phyloP scores from a whole-genome alignment of 306 rosid species.

The Quercus wislizeni region DNA sequence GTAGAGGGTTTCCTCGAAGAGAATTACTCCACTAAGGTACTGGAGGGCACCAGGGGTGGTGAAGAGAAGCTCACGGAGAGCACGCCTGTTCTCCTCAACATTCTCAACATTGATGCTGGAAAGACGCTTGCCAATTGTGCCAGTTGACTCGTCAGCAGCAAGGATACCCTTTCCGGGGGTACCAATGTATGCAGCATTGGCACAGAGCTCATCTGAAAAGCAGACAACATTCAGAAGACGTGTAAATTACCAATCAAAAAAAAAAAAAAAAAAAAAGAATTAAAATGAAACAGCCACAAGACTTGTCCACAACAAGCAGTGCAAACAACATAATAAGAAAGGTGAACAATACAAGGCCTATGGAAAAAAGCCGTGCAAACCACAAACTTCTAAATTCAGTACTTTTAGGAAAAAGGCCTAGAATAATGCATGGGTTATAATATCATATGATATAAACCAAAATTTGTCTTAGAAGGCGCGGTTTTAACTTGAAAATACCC shows the following conservation, averaged over 20 bases:
- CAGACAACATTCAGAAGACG: background rate
- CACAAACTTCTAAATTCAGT: too few relatives aligned
- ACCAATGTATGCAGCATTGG: slow-evolving; percentile 85
- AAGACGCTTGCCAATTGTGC: slow-evolving; percentile 92
- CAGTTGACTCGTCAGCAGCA: slow-evolving; percentile 96
- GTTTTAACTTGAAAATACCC: too few relatives aligned
- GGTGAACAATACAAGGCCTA: too few relatives aligned
- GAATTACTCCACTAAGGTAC: slow-evolving; percentile 82
- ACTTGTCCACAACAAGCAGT: too few relatives aligned
- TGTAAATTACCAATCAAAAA: background rate
- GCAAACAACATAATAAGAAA: too few relatives aligned
- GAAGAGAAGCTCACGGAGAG: slow-evolving; percentile 88
- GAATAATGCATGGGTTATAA: too few relatives aligned
- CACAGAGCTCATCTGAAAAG: slow-evolving; percentile 76
- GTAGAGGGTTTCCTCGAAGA: slow-evolving; percentile 88
- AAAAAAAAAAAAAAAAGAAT: background rate
- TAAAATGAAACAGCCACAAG: background rate
- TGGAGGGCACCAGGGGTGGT: slow-evolving; percentile 69
- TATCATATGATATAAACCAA: too few relatives aligned
- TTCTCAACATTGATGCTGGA: slow-evolving; percentile 80
- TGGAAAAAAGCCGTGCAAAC: too few relatives aligned
- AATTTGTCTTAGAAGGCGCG: too few relatives aligned
- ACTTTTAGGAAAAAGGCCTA: too few relatives aligned
- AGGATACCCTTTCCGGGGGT: slow-evolving; percentile 98
- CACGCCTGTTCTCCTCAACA: slow-evolving; percentile 62